These are phyloP conservation scores for Cenchrus americanus DNA, from an alignment of 176 grass and related monocot genomes.

Conservation along the genomic window DNA sequence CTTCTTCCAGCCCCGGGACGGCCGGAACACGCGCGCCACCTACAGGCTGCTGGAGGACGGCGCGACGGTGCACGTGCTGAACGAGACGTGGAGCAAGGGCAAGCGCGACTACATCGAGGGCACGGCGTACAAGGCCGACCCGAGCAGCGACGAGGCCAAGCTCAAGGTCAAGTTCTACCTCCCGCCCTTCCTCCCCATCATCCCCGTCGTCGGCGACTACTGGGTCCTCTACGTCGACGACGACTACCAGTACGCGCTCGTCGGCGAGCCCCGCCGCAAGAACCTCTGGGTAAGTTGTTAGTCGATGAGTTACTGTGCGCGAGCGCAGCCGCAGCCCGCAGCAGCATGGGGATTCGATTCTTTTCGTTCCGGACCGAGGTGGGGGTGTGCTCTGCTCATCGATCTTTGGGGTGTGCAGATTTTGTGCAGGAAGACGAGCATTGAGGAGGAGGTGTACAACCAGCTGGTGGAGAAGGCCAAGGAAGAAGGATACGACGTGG, in stretches of 20 bases:
- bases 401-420: slow-evolving; percentile 32
- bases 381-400: no score
- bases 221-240: slow-evolving; percentile 90
- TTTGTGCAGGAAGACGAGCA: slow-evolving; percentile 57
- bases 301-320: no score
- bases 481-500: slow-evolving; percentile 58
- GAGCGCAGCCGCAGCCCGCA: no score
- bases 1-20: slow-evolving; percentile 85
- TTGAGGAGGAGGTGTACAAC: slow-evolving; percentile 71
- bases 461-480: slow-evolving; percentile 62
- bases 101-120: slow-evolving; percentile 79
- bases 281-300: slow-evolving; percentile 55
- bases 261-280: slow-evolving; percentile 72
- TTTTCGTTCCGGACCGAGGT: no score
- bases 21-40: slow-evolving; percentile 72
- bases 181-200: slow-evolving; percentile 81
- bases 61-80: slow-evolving; percentile 78
- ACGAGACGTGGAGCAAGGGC: slow-evolving; percentile 86
- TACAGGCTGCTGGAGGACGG: slow-evolving; percentile 69
- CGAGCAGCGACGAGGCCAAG: slow-evolving; percentile 76
- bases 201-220: slow-evolving; percentile 89
- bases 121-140: slow-evolving; percentile 82
- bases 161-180: slow-evolving; percentile 99
- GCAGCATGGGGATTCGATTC: no score
- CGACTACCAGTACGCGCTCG: slow-evolving; percentile 67